These are phyloP conservation scores for Herpetomonas muscarum DNA, from an alignment of 208 protist species.

Conservation along the genomic window DNA sequence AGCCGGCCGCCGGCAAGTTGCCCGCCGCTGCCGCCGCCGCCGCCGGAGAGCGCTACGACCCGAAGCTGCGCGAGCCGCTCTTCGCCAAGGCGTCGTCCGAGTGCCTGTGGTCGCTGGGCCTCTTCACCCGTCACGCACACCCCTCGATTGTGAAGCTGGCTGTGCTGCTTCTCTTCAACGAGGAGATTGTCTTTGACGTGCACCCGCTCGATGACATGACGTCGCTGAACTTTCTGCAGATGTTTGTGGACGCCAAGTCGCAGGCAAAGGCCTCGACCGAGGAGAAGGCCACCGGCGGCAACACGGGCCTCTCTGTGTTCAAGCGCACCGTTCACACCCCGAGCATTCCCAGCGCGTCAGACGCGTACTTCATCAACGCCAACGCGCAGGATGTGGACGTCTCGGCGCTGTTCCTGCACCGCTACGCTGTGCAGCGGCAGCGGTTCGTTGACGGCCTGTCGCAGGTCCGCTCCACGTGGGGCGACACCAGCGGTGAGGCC, in stretches of 20 bases:
- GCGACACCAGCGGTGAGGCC: slow-evolving; percentile 71
- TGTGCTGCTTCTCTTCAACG: slow-evolving; percentile 76
- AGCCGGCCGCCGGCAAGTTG: slow-evolving; percentile 14
- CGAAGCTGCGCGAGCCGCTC: slow-evolving; percentile 82
- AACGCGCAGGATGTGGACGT: slow-evolving; percentile 83
- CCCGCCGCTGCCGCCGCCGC: not conserved
- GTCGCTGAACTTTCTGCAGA: slow-evolving; percentile 78
- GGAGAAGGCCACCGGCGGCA: slow-evolving; percentile 19
- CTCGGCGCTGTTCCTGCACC: slow-evolving; percentile 79
- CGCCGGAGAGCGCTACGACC: slow-evolving; percentile 55
- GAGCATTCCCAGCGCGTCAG: slow-evolving; percentile 74
- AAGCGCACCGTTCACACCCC: slow-evolving; percentile 58
- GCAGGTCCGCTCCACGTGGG: slow-evolving; percentile 83
- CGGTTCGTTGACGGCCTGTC: slow-evolving; percentile 80
- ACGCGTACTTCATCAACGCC: slow-evolving; percentile 85
- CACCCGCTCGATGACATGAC: slow-evolving; percentile 91
- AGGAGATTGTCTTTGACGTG: slow-evolving; percentile 85
- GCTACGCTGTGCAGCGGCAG: slow-evolving; percentile 87
- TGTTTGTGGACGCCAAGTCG: slow-evolving; percentile 85
- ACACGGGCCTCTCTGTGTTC: slow-evolving; percentile 74
- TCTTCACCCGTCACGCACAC: slow-evolving; percentile 82
- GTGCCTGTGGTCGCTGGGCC: slow-evolving; percentile 77
- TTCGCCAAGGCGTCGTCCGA: slow-evolving; percentile 66
- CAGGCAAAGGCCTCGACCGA: slow-evolving; percentile 20
- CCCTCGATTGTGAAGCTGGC: slow-evolving; percentile 88